Conservation (phyloP, 2,329 filamentous ascomycete genomes). For the Cercospora citrullina region DNA sequence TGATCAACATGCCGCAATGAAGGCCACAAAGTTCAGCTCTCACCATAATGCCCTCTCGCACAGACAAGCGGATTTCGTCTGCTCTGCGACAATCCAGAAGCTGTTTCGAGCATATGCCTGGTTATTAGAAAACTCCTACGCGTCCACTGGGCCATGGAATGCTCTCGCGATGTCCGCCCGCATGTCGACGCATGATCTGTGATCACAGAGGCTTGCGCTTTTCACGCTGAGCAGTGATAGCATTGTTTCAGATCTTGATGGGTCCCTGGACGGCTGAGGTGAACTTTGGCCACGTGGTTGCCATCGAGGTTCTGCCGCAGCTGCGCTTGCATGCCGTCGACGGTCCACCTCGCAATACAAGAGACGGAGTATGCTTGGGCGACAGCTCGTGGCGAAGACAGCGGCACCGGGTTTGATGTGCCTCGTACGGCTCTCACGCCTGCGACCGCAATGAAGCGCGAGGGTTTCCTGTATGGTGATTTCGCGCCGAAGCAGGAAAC, state of each 20-base stretch:
- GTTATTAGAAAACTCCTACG: no score
- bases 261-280: not conserved
- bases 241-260: not conserved
- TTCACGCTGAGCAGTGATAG: not conserved
- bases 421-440: no score
- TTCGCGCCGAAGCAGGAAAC: not conserved
- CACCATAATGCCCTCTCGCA: not conserved
- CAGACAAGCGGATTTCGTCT: not conserved
- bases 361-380: not conserved
- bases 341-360: not conserved
- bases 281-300: not conserved
- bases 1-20: not conserved
- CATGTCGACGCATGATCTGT: not conserved
- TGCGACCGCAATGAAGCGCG: no score
- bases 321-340: not conserved
- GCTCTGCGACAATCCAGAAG: not conserved
- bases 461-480: not conserved
- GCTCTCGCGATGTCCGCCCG: not conserved
- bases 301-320: not conserved
- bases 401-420: no score
- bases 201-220: not conserved
- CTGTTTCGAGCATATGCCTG: no score
- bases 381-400: not conserved
- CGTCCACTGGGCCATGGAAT: no score
- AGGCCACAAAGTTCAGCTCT: not conserved